A percentile compares a stretch with the other conserved stretches of the same genome.
These are phyloP conservation scores for Diaporthe aspalathi DNA, from an alignment of 2,329 filamentous ascomycete genomes.

Conservation along the genomic window DNA sequence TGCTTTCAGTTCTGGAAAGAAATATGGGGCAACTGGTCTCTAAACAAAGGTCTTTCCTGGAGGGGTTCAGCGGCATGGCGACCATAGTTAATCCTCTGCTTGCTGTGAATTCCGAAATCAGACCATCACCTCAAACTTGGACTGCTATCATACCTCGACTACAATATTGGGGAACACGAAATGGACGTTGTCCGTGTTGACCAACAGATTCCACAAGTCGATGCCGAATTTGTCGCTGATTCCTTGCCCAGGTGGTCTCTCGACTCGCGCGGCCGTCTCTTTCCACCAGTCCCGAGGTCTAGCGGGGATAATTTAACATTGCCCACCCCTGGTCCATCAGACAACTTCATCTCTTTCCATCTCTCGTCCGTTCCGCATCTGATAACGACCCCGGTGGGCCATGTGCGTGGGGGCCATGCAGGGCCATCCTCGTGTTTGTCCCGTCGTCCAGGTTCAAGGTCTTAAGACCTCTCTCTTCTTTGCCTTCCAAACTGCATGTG, in stretches of 20 bases:
- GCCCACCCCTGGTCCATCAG: constrained; percentile 4
- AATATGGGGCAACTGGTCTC: too few relatives aligned
- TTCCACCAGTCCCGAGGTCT: background rate
- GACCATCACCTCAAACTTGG: background rate
- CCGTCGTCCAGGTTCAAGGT: background rate
- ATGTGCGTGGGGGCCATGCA: background rate
- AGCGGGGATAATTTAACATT: background rate
- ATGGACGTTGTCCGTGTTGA: background rate
- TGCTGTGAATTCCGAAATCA: too few relatives aligned
- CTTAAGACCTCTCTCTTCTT: too few relatives aligned
- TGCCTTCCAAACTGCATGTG: background rate
- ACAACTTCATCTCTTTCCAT: background rate
- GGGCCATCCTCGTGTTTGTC: background rate
- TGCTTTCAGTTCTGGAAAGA: too few relatives aligned
- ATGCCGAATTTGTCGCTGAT: constrained; percentile 4
- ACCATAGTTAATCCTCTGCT: too few relatives aligned
- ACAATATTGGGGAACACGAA: background rate
- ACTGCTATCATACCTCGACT: background rate
- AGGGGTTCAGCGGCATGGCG: too few relatives aligned
- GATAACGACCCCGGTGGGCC: background rate
- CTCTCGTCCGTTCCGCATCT: background rate
- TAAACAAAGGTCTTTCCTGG: too few relatives aligned
- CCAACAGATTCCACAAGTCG: background rate
- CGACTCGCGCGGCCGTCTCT: background rate
- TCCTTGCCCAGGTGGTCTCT: background rate